Evolutionary conservation across 1,139 yeast genomes (phyloP).

Genomic region (Blastobotrys buckinghamii): DNA sequence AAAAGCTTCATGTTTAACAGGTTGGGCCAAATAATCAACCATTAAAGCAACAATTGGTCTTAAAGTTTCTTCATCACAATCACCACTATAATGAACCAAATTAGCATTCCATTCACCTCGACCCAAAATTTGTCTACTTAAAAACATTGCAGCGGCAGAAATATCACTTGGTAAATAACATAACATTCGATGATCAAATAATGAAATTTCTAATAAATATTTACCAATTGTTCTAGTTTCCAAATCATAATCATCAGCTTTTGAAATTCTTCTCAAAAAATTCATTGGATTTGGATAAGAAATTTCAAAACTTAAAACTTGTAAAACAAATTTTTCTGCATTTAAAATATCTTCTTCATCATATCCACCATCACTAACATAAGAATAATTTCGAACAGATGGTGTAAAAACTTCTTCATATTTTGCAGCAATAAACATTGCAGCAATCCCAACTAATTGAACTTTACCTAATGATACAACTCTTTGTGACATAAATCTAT

Average conservation of each 20-base stretch:
- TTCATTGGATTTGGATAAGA: slow-evolving; percentile 94
- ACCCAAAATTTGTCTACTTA: slow-evolving; percentile 72
- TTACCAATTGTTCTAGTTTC: slow-evolving; percentile 90
- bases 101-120: slow-evolving; percentile 65
- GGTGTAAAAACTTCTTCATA: slow-evolving; percentile 95
- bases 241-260: slow-evolving; percentile 92
- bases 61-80: slow-evolving; percentile 72
- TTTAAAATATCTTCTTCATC: slow-evolving; percentile 79
- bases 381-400: slow-evolving; percentile 79
- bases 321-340: slow-evolving; percentile 79
- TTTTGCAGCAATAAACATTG: slow-evolving; percentile 88
- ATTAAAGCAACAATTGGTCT: slow-evolving; percentile 66
- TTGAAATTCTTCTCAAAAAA: slow-evolving; percentile 83
- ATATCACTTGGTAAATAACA: slow-evolving; percentile 76
- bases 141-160: slow-evolving; percentile 89
- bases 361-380: slow-evolving; percentile 80
- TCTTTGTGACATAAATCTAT: slow-evolving; percentile 78
- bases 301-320: slow-evolving; percentile 69
- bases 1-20: slow-evolving; percentile 89
- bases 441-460: slow-evolving; percentile 86
- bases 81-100: slow-evolving; percentile 84
- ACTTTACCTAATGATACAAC: slow-evolving; percentile 76
- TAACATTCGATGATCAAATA: slow-evolving; percentile 75
- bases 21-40: slow-evolving; percentile 70
- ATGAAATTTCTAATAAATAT: slow-evolving; percentile 74